These are phyloP conservation scores for Alternaria sp. DNA, from an alignment of 2,329 filamentous ascomycete genomes.

Conservation along the genomic window DNA sequence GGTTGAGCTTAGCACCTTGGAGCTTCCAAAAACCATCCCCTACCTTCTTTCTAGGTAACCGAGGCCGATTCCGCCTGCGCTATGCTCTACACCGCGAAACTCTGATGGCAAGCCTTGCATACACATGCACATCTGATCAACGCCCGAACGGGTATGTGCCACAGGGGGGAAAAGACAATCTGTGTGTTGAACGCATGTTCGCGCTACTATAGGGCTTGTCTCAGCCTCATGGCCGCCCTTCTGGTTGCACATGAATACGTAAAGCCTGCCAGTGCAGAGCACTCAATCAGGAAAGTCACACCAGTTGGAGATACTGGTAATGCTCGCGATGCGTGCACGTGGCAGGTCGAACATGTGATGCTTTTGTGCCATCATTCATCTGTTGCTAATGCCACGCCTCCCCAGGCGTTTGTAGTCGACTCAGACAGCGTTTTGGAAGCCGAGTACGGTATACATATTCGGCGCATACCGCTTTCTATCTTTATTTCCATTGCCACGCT, in stretches of 20 bases:
- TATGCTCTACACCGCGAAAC: slow-evolving; percentile 1
- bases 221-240: neutral
- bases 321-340: slow-evolving; percentile 3
- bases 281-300: neutral
- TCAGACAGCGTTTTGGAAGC: slow-evolving; percentile 1
- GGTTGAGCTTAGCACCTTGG: slow-evolving; percentile 4
- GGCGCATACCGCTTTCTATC: too few relatives aligned
- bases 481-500: neutral
- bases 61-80: neutral
- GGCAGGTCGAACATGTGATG: slow-evolving; percentile 5
- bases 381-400: neutral
- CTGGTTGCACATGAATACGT: neutral
- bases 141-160: slow-evolving; percentile 4
- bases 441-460: neutral
- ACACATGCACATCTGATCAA: neutral
- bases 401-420: neutral
- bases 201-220: slow-evolving; percentile 8
- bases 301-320: neutral
- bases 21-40: neutral
- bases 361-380: neutral
- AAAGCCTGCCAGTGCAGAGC: neutral
- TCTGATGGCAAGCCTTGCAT: neutral
- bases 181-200: slow-evolving; percentile 8
- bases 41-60: neutral
- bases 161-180: neutral